A percentile compares a stretch with the other conserved stretches of the same genome.
These are phyloP conservation scores for Dactylellina sp. DNA, from an alignment of 2,329 filamentous ascomycete genomes.

Conservation along the genomic window DNA sequence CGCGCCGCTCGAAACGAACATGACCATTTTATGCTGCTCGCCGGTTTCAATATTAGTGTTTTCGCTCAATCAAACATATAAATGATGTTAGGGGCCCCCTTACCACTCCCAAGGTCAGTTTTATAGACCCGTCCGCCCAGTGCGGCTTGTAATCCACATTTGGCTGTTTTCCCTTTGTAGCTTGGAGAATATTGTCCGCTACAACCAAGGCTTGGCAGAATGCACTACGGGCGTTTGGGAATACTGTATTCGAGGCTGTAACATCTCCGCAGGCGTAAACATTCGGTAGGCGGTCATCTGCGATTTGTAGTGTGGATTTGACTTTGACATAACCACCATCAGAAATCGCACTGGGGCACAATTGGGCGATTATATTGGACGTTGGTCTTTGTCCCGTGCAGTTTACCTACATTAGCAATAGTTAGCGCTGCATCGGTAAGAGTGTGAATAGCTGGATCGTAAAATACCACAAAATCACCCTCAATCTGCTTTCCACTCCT, in stretches of 20 bases:
- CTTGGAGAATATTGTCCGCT: constrained; percentile 69
- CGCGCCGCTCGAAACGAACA: constrained; percentile 65
- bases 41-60: constrained; percentile 60
- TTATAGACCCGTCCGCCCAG: constrained; percentile 68
- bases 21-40: constrained; percentile 66
- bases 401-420: constrained; percentile 71
- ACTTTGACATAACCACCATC: constrained; percentile 69
- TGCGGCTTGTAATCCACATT: constrained; percentile 64
- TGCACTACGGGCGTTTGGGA: constrained; percentile 70
- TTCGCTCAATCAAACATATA: too few species aligned
- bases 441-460: not conserved
- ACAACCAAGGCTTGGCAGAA: constrained; percentile 69
- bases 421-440: too few species aligned
- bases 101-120: constrained; percentile 70
- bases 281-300: constrained; percentile 66
- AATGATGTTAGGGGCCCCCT: too few species aligned
- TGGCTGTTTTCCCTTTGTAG: constrained; percentile 65
- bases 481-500: constrained; percentile 66
- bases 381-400: constrained; percentile 72
- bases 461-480: constrained; percentile 70
- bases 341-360: constrained; percentile 66
- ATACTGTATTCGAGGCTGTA: constrained; percentile 67
- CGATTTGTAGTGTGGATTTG: constrained; percentile 70
- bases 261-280: constrained; percentile 76
- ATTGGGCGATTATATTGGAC: constrained; percentile 66